Evolutionary conservation across 139 green algal genomes (phyloP).

Genomic region (Coelastrella sp.): DNA sequence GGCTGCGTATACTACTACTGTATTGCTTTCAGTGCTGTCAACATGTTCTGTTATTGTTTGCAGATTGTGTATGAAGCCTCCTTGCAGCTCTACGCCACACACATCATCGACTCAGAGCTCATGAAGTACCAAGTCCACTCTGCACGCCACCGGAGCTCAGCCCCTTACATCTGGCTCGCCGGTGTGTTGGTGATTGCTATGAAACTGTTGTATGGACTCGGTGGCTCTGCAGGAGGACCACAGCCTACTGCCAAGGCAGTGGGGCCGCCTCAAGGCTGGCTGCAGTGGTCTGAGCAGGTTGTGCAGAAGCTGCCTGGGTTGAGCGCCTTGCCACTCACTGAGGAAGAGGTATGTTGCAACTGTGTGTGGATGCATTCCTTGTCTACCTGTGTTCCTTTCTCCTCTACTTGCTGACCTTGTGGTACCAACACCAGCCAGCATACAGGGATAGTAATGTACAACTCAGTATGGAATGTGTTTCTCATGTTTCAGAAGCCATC

Average conservation of each 20-base stretch:
- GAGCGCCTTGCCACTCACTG: neutral
- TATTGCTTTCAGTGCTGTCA: too few relatives aligned
- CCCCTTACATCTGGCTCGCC: neutral
- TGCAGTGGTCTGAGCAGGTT: neutral
- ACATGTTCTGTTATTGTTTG: neutral
- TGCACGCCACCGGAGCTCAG: neutral
- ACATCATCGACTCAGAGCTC: neutral
- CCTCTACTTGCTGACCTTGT: too few relatives aligned
- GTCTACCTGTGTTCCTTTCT: too few relatives aligned
- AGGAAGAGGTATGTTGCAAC: neutral
- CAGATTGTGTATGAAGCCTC: constrained; percentile 20
- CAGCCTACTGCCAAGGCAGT: constrained; percentile 10
- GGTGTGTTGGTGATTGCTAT: constrained; percentile 5
- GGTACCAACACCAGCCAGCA: too few relatives aligned
- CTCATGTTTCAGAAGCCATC: too few relatives aligned
- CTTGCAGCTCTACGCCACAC: neutral
- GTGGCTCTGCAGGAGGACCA: neutral
- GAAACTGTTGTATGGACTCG: constrained; percentile 48
- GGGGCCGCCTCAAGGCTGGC: constrained; percentile 16
- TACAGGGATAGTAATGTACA: too few relatives aligned
- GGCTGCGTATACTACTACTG: too few relatives aligned
- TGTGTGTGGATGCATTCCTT: too few relatives aligned
- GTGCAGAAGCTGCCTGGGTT: constrained; percentile 24
- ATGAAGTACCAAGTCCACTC: neutral
- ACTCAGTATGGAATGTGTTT: too few relatives aligned